phyloP scores from a whole-genome alignment of 352 stramenopile species.

The Saprolegnia parasitica region DNA sequence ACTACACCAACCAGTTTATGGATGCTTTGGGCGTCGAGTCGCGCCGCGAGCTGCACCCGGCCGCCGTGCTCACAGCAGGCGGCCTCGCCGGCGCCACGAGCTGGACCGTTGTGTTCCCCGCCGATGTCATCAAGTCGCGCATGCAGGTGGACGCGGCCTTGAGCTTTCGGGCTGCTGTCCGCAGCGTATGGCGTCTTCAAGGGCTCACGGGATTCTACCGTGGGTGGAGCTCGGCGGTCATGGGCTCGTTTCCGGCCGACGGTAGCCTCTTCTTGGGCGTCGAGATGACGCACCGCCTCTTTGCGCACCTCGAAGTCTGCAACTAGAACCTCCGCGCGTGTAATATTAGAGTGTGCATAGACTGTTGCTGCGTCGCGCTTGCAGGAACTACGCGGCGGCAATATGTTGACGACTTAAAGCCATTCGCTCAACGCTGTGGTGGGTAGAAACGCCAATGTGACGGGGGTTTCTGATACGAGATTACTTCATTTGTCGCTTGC shows the following conservation, averaged over 20 bases:
- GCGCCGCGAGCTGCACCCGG: slow-evolving; percentile 67
- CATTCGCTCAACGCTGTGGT: not conserved
- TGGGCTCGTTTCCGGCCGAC: slow-evolving; percentile 85
- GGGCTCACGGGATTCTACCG: slow-evolving; percentile 80
- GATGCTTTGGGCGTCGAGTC: slow-evolving; percentile 49
- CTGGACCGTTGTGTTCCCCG: slow-evolving; percentile 83
- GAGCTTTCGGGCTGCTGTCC: slow-evolving; percentile 44
- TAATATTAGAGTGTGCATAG: slow-evolving; percentile 8
- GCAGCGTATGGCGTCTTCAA: slow-evolving; percentile 55
- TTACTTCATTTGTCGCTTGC: no score
- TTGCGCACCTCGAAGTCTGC: slow-evolving; percentile 31
- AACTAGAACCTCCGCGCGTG: not conserved
- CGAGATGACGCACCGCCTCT: slow-evolving; percentile 80
- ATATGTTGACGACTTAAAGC: not conserved
- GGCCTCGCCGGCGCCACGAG: slow-evolving; percentile 70
- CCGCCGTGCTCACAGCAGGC: slow-evolving; percentile 67
- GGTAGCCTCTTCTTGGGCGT: slow-evolving; percentile 86
- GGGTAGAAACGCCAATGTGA: not conserved
- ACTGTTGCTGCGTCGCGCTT: no score
- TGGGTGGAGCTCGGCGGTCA: slow-evolving; percentile 76
- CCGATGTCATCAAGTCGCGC: slow-evolving; percentile 77
- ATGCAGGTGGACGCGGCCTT: slow-evolving; percentile 56
- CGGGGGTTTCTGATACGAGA: no score
- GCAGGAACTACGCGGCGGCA: not conserved
- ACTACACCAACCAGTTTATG: slow-evolving; percentile 52